A percentile compares a stretch with the other conserved stretches of the same genome.
Evolutionary conservation across 345 rosid species (phyloP).

Genomic region (Camelina neglecta): DNA sequence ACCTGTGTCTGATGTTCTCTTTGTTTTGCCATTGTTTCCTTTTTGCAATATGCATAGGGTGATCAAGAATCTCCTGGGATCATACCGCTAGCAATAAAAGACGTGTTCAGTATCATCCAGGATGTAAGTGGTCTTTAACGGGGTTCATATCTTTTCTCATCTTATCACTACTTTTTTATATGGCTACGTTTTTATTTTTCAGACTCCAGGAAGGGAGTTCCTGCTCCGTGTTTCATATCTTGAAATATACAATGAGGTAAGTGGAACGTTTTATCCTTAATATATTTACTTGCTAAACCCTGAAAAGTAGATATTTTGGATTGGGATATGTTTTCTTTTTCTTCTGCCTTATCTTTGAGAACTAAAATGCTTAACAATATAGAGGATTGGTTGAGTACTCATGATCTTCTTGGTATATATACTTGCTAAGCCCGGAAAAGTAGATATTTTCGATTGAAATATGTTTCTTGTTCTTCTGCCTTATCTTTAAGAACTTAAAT

Average conservation of each 20-base stretch:
- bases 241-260: conserved; percentile 98
- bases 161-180: no score
- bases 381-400: conserved; percentile 2
- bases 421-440: conserved; percentile 14
- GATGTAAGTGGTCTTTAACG: conserved; percentile 64
- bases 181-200: conserved; percentile 42
- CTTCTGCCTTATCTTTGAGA: conserved; percentile 6
- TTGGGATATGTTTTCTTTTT: conserved; percentile 16
- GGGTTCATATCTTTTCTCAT: conserved; percentile 19
- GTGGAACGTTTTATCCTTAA: conserved; percentile 36
- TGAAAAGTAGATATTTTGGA: conserved; percentile 14
- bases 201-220: conserved; percentile 99
- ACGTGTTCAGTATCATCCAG: conserved; percentile 96
- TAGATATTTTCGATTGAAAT: neutral
- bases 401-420: conserved; percentile 15
- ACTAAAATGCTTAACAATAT: conserved; percentile 3
- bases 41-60: conserved; percentile 61
- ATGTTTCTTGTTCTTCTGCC: conserved; percentile 6
- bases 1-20: no score
- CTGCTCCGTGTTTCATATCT: conserved; percentile 97
- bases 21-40: no score
- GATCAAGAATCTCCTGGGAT: conserved; percentile 95
- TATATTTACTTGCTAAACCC: conserved; percentile 12
- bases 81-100: conserved; percentile 97
- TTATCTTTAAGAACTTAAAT: conserved; percentile 3